These are phyloP conservation scores for Plantago ovata DNA, from an alignment of 257 asterid species.

Conservation along the genomic window DNA sequence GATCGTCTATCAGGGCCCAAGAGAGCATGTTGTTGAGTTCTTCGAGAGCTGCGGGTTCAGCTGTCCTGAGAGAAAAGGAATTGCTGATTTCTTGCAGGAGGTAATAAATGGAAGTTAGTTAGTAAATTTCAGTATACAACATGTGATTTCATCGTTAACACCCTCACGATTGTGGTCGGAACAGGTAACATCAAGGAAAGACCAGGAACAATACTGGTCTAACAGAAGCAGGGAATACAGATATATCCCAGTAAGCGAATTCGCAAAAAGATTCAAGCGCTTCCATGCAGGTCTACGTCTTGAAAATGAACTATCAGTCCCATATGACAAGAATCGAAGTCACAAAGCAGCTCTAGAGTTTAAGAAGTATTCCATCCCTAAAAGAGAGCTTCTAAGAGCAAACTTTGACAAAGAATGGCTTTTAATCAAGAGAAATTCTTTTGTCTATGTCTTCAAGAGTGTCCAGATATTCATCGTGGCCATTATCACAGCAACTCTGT, in stretches of 20 bases:
- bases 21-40: constrained; percentile 35
- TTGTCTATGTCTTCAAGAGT: constrained; percentile 39
- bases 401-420: constrained; percentile 43
- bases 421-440: constrained; percentile 41
- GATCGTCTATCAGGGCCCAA: constrained; percentile 53
- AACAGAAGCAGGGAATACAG: constrained; percentile 27
- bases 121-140: background rate
- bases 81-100: constrained; percentile 60
- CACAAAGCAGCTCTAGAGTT: constrained; percentile 38
- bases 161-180: background rate
- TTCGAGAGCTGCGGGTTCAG: constrained; percentile 42
- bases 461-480: constrained; percentile 32
- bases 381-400: constrained; percentile 32
- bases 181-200: constrained; percentile 40
- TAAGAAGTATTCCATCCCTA: constrained; percentile 39
- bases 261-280: constrained; percentile 30
- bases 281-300: constrained; percentile 38
- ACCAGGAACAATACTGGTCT: constrained; percentile 50
- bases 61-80: constrained; percentile 53
- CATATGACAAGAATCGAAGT: constrained; percentile 34
- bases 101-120: constrained; percentile 8
- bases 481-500: constrained; percentile 32
- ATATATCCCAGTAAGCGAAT: constrained; percentile 33
- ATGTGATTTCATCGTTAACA: background rate
- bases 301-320: constrained; percentile 26